A percentile compares a stretch with the other conserved stretches of the same genome.
Conservation (phyloP, 2,329 filamentous ascomycete species). For the Sphaerulina populicola region DNA sequence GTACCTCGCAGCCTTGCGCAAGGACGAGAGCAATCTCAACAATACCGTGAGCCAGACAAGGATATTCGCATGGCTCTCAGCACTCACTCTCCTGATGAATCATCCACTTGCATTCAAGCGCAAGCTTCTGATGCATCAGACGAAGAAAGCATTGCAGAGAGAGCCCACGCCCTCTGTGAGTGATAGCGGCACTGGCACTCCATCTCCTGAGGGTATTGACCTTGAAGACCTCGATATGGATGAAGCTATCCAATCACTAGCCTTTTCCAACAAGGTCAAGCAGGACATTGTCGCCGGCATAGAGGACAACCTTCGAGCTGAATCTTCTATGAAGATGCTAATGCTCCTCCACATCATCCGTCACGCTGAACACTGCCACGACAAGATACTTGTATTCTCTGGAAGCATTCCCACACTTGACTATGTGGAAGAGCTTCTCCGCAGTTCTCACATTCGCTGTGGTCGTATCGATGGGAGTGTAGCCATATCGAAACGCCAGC, state of each 20-base stretch:
- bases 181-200: slow-evolving; percentile 14
- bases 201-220: slow-evolving; percentile 14
- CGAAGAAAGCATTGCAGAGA: neutral
- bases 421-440: slow-evolving; percentile 56
- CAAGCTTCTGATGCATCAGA: slow-evolving; percentile 41
- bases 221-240: slow-evolving; percentile 22
- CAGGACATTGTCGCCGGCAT: slow-evolving; percentile 32
- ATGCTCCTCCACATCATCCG: slow-evolving; percentile 63
- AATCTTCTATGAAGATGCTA: slow-evolving; percentile 59
- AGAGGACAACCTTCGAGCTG: slow-evolving; percentile 37
- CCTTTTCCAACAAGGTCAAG: slow-evolving; percentile 33
- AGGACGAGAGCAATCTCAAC: slow-evolving; percentile 28
- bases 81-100: slow-evolving; percentile 49
- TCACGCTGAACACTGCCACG: slow-evolving; percentile 51
- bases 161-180: slow-evolving; percentile 9
- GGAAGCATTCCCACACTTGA: slow-evolving; percentile 62
- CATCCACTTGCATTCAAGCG: slow-evolving; percentile 49
- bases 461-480: slow-evolving; percentile 62
- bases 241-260: slow-evolving; percentile 29
- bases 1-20: slow-evolving; percentile 40
- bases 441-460: slow-evolving; percentile 39
- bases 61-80: slow-evolving; percentile 49
- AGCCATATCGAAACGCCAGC: slow-evolving; percentile 50
- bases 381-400: slow-evolving; percentile 76
- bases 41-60: neutral